These are phyloP conservation scores for Ophiosphaerella korrae DNA, from an alignment of 2,329 filamentous ascomycete species.

Conservation along the genomic window DNA sequence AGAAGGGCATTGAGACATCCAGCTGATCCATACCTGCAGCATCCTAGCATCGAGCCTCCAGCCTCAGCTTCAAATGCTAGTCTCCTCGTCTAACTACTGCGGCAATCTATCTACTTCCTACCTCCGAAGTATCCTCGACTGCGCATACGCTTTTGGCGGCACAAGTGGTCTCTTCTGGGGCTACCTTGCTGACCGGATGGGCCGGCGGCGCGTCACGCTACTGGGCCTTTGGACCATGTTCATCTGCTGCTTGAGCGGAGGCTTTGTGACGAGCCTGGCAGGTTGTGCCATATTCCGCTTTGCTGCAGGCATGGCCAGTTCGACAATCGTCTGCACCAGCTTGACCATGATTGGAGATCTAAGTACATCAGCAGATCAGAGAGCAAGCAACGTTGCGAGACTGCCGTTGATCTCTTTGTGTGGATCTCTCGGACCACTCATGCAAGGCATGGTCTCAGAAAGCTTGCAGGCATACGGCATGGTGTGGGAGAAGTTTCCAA, in stretches of 20 bases:
- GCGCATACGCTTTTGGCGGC: slow-evolving; percentile 55
- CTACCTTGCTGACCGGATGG: slow-evolving; percentile 50
- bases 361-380: slow-evolving; percentile 42
- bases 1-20: neutral
- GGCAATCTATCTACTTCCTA: slow-evolving; percentile 53
- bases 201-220: slow-evolving; percentile 52
- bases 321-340: slow-evolving; percentile 51
- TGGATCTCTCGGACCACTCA: slow-evolving; percentile 53
- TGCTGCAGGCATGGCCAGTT: slow-evolving; percentile 51
- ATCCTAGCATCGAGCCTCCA: slow-evolving; percentile 57
- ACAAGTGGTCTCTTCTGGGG: slow-evolving; percentile 54
- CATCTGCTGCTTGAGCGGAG: slow-evolving; percentile 53
- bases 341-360: slow-evolving; percentile 56
- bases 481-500: slow-evolving; percentile 52
- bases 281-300: slow-evolving; percentile 52
- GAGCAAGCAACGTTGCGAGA: slow-evolving; percentile 50
- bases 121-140: slow-evolving; percentile 54
- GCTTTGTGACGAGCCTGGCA: slow-evolving; percentile 51
- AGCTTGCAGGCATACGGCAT: slow-evolving; percentile 49
- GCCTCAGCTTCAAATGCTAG: slow-evolving; percentile 53
- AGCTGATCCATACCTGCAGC: slow-evolving; percentile 17
- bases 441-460: slow-evolving; percentile 50
- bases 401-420: slow-evolving; percentile 53
- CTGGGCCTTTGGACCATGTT: slow-evolving; percentile 52
- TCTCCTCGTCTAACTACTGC: slow-evolving; percentile 52